A percentile compares a stretch with the other conserved stretches of the same genome.
phyloP scores from a whole-genome alignment of 2,329 filamentous ascomycete species.

The Diplocarpon mali region DNA sequence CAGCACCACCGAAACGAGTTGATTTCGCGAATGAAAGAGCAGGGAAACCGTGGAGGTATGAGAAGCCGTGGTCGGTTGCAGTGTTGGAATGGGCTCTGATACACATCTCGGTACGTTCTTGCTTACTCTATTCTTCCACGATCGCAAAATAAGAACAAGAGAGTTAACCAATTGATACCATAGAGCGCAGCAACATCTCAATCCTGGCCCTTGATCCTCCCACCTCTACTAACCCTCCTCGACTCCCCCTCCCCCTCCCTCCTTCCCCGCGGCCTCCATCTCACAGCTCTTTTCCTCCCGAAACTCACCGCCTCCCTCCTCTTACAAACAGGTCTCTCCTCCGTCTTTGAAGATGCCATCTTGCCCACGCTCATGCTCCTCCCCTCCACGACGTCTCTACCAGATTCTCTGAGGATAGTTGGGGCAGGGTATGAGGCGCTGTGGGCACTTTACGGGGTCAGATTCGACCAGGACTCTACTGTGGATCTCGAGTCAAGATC shows the following conservation, averaged over 20 bases:
- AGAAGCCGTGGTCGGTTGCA: constrained; percentile 38
- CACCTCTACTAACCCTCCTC: constrained; percentile 56
- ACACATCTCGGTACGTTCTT: constrained; percentile 34
- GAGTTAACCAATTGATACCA: not conserved
- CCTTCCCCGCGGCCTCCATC: constrained; percentile 43
- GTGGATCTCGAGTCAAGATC: not conserved
- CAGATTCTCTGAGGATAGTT: constrained; percentile 57
- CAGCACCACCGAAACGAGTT: constrained; percentile 29
- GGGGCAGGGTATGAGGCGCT: constrained; percentile 55
- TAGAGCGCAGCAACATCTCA: constrained; percentile 34
- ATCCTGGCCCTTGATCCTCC: constrained; percentile 59
- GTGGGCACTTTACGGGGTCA: constrained; percentile 37
- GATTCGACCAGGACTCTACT: constrained; percentile 7
- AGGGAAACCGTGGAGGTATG: constrained; percentile 52
- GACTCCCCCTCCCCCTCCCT: constrained; percentile 48
- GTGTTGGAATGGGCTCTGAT: constrained; percentile 51
- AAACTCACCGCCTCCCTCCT: constrained; percentile 45
- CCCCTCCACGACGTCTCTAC: constrained; percentile 64
- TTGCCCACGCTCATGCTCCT: constrained; percentile 66
- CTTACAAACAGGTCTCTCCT: constrained; percentile 49
- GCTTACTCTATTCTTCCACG: not conserved
- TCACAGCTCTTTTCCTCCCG: constrained; percentile 43
- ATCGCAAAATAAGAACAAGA: not conserved
- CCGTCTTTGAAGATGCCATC: constrained; percentile 58
- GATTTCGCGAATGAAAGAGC: constrained; percentile 31